A percentile compares a stretch with the other conserved stretches of the same genome.
Conservation (phyloP, 768 basidiomycete species). For the Boletus rubescentipes region DNA sequence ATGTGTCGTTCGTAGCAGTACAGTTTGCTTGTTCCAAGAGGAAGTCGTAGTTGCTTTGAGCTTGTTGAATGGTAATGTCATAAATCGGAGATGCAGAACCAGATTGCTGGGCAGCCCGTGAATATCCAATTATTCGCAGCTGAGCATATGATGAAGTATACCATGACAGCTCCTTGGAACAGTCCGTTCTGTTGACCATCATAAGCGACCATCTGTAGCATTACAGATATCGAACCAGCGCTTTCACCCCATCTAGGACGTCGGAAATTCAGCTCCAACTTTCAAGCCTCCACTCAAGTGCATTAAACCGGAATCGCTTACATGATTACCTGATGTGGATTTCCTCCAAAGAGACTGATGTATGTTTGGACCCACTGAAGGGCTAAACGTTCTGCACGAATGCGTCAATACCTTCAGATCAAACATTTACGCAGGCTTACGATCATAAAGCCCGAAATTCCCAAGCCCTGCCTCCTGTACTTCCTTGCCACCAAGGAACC, state of each 20-base stretch:
- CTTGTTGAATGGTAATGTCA: constrained; percentile 1
- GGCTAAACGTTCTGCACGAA: not conserved
- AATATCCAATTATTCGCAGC: not conserved
- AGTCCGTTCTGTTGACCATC: constrained; percentile 12
- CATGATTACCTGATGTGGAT: constrained; percentile 7
- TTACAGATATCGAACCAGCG: not conserved
- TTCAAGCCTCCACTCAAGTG: not conserved
- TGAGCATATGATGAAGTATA: not conserved
- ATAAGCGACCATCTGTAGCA: constrained; percentile 7
- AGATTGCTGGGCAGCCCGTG: constrained; percentile 7
- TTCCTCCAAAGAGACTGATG: not conserved
- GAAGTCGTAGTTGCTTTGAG: constrained; percentile 18
- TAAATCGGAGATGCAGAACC: constrained; percentile 6
- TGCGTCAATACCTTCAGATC: not conserved
- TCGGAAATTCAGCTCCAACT: not conserved
- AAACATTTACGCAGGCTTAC: constrained; percentile 6
- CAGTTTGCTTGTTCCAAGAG: constrained; percentile 15
- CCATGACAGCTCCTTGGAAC: constrained; percentile 21
- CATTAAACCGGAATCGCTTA: not conserved
- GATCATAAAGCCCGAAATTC: constrained; percentile 31
- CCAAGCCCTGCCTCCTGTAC: not conserved
- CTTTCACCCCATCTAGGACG: not conserved
- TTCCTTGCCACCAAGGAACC: constrained; percentile 27
- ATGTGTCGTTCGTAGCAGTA: constrained; percentile 5
- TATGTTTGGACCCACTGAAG: constrained; percentile 4